Base-by-base conservation (phyloP, 2,329 filamentous ascomycete species). In the Epichloe elymi region DNA sequence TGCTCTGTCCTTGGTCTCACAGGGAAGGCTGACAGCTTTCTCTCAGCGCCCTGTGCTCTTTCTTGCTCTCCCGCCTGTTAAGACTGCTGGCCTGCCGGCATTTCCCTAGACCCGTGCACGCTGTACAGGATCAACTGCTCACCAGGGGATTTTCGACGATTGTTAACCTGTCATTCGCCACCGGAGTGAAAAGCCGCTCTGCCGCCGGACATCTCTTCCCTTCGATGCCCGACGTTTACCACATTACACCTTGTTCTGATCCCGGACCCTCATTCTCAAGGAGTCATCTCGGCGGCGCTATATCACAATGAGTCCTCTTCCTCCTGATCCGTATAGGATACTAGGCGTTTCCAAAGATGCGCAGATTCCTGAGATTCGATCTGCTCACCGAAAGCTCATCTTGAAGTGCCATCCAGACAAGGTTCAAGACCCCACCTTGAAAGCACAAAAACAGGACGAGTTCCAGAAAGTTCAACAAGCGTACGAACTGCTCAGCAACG, bases 381-480 rank as follows among this genome's bases (percentile, higher is more conserved):
- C 80, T 48, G 85, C 87, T 15, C 83, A 95, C 70, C 82, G 86
- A 60, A 95, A 94, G 67, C 81, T 94, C 40, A 87, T 88, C 37
- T 78, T 95, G 59, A 88, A 86, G 66, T 90, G 85, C 63, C 90
- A 96, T 60, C 90, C 90, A 36, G 90, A 96, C 74, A 95, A 95
- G 70, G 80, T 95, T 55, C 83, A 88, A 58, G 80, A 95, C 61
- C 81, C 84, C 49, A 73, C 80, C 15, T 73, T 86, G 60, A 94
- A 93, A 68, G 80, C 81, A 53, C 72, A 80, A 59, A 94, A 90
- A 66, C 82, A 86, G 59, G 83, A 88, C 59, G 84, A 95, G 67
- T 98, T 97, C 62, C 89, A 96, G 68, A 83, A 82, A 64, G 87
- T 97, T 36, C 90, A 96, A 66, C 81, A 90, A 60, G 90, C 93